A percentile compares a stretch with the other conserved stretches of the same genome.
These are phyloP conservation scores for Diaporthe batatas DNA, from an alignment of 2,329 filamentous ascomycete species.

Conservation along the genomic window DNA sequence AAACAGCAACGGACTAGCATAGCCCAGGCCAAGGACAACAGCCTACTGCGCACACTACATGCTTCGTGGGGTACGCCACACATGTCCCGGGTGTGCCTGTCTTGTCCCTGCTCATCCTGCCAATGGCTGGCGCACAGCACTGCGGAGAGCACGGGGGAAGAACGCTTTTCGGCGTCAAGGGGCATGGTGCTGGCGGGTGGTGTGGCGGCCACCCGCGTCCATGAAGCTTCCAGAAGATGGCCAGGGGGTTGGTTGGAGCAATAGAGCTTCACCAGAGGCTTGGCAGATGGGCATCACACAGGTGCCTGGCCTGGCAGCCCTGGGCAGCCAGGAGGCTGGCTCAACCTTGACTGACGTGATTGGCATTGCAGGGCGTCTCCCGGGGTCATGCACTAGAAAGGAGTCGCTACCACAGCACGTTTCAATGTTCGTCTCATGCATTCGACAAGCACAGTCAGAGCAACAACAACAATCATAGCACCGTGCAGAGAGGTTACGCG, in stretches of 20 bases:
- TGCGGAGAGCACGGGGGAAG: neutral
- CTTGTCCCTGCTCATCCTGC: neutral
- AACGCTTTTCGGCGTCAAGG: constrained; percentile 9
- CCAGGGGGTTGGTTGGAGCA: neutral
- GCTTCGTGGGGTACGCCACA: neutral
- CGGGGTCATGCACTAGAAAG: constrained; percentile 31
- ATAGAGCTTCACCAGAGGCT: constrained; percentile 5
- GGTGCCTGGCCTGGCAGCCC: neutral
- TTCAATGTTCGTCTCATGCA: constrained; percentile 39
- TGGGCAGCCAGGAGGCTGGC: constrained; percentile 5
- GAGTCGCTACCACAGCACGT: constrained; percentile 24
- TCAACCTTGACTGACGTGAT: constrained; percentile 15
- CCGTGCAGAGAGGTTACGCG: neutral
- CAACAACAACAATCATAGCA: neutral
- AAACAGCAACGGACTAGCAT: constrained; percentile 16
- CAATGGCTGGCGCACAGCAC: neutral
- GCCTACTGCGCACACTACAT: neutral
- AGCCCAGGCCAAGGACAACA: constrained; percentile 12
- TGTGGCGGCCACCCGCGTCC: constrained; percentile 20
- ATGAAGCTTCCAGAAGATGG: constrained; percentile 27
- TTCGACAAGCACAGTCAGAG: constrained; percentile 6
- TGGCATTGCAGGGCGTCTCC: constrained; percentile 28
- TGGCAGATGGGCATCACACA: constrained; percentile 19
- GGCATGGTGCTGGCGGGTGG: constrained; percentile 17
- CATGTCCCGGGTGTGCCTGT: neutral